A percentile compares a stretch with the other conserved stretches of the same genome.
Conservation (phyloP, 805 yeast species). For the Saturnispora kantuleensis region DNA sequence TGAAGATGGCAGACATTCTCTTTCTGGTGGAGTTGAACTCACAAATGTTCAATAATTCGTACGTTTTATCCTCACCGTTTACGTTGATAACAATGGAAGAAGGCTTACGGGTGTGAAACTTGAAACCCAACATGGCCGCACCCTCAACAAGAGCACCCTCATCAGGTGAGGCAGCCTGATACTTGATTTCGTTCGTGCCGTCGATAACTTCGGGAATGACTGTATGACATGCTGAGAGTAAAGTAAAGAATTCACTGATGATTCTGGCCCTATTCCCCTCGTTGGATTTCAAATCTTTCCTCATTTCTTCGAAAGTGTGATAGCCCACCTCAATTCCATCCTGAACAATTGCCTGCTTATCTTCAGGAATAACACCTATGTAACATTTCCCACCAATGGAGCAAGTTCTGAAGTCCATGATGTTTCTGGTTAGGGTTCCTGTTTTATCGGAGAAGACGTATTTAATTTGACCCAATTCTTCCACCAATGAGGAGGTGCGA, state of each 20-base stretch:
- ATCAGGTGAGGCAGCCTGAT: slow-evolving; percentile 98
- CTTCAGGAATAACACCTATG: slow-evolving; percentile 85
- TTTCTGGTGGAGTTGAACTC: slow-evolving; percentile 97
- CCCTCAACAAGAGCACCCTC: slow-evolving; percentile 98
- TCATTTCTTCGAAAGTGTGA: slow-evolving; percentile 58
- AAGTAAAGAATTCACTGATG: slow-evolving; percentile 72
- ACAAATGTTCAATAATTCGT: slow-evolving; percentile 80
- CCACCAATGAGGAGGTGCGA: slow-evolving; percentile 90
- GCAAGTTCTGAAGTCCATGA: slow-evolving; percentile 93
- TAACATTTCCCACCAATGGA: slow-evolving; percentile 89
- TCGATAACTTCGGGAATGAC: slow-evolving; percentile 84
- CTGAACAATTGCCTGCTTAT: slow-evolving; percentile 52
- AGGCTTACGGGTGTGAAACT: slow-evolving; percentile 79
- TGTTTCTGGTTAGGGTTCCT: slow-evolving; percentile 90
- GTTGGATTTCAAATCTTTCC: slow-evolving; percentile 29
- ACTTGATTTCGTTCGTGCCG: slow-evolving; percentile 51
- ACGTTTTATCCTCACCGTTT: slow-evolving; percentile 43
- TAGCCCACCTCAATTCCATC: slow-evolving; percentile 81
- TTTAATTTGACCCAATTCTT: slow-evolving; percentile 94
- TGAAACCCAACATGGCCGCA: slow-evolving; percentile 81
- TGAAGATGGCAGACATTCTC: slow-evolving; percentile 91
- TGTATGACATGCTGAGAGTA: slow-evolving; percentile 90
- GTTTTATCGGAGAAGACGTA: slow-evolving; percentile 96
- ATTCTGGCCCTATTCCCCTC: slow-evolving; percentile 30
- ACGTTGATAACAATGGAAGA: slow-evolving; percentile 60